A percentile compares a stretch with the other conserved stretches of the same genome.
These are phyloP conservation scores for Vitis hybrid DNA, from an alignment of 177 flowering plant genomes.

Conservation along the genomic window DNA sequence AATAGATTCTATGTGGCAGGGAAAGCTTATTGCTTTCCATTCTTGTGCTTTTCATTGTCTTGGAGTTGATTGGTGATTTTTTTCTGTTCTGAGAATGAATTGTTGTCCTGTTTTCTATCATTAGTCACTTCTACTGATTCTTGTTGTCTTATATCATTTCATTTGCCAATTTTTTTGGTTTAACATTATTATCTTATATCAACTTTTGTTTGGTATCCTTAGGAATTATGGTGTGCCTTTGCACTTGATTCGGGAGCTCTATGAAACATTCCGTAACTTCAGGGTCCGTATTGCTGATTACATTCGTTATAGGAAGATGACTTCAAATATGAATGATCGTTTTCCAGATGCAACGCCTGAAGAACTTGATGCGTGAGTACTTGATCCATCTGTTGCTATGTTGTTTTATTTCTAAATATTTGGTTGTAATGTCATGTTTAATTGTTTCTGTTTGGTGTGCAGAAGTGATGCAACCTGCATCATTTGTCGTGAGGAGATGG, in stretches of 20 bases:
- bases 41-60: too few species aligned
- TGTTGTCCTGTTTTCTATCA: too few species aligned
- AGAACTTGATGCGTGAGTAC: slow-evolving; percentile 79
- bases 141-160: too few species aligned
- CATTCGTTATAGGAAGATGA: slow-evolving; percentile 91
- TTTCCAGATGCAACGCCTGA: slow-evolving; percentile 96
- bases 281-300: slow-evolving; percentile 92
- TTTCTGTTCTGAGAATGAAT: too few species aligned
- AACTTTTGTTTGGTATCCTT: slow-evolving; percentile 19
- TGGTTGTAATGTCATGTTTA: not conserved
- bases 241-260: slow-evolving; percentile 94
- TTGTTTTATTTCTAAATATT: not conserved
- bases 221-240: slow-evolving; percentile 97
- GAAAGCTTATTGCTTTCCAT: too few species aligned
- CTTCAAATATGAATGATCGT: slow-evolving; percentile 98
- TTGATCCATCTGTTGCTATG: not conserved
- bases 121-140: too few species aligned
- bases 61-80: too few species aligned
- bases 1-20: too few species aligned
- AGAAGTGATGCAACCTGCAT: slow-evolving; percentile 98
- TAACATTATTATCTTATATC: not conserved
- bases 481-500: slow-evolving; percentile 99
- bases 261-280: slow-evolving; percentile 95
- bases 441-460: slow-evolving; percentile 28
- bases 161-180: not conserved